These are phyloP conservation scores for Ottelia alismoides DNA, from an alignment of 106 monocot genomes.

Conservation along the genomic window DNA sequence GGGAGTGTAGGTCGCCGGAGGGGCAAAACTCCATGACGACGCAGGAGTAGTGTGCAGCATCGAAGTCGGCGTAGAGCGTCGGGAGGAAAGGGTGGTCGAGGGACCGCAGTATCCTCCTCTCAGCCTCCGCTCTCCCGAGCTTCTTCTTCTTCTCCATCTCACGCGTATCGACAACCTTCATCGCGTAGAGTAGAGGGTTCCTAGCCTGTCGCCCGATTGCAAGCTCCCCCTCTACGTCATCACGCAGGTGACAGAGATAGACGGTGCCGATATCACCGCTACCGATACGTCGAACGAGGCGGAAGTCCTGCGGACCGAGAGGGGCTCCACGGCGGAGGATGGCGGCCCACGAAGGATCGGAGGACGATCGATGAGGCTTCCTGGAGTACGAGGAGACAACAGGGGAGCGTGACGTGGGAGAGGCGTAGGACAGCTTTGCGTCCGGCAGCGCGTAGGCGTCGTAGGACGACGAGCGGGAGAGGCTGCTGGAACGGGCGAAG, in stretches of 20 bases:
- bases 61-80: constrained; percentile 64
- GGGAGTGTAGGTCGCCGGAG: constrained; percentile 17
- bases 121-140: constrained; percentile 51
- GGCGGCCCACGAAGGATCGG: constrained; percentile 28
- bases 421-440: not conserved
- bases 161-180: constrained; percentile 82
- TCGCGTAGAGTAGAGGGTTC: constrained; percentile 8
- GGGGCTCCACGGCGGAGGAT: constrained; percentile 16
- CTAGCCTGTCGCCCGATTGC: not conserved
- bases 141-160: constrained; percentile 64
- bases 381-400: too few species aligned
- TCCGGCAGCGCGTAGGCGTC: constrained; percentile 4
- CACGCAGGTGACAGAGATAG: constrained; percentile 56
- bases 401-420: too few species aligned
- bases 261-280: constrained; percentile 78
- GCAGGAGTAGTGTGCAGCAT: constrained; percentile 25
- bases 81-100: constrained; percentile 67
- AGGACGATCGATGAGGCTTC: constrained; percentile 19
- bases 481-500: too few species aligned
- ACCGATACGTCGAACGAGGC: constrained; percentile 54
- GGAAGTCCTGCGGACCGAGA: constrained; percentile 60
- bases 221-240: too few species aligned
- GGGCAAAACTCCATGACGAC: constrained; percentile 19
- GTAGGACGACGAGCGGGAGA: constrained; percentile 24
- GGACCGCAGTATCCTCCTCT: constrained; percentile 43